Evolutionary conservation across 2,329 filamentous ascomycete genomes (phyloP), one percentile per base, ranked within the genome.

Genomic region (Colletotrichum incanum): DNA sequence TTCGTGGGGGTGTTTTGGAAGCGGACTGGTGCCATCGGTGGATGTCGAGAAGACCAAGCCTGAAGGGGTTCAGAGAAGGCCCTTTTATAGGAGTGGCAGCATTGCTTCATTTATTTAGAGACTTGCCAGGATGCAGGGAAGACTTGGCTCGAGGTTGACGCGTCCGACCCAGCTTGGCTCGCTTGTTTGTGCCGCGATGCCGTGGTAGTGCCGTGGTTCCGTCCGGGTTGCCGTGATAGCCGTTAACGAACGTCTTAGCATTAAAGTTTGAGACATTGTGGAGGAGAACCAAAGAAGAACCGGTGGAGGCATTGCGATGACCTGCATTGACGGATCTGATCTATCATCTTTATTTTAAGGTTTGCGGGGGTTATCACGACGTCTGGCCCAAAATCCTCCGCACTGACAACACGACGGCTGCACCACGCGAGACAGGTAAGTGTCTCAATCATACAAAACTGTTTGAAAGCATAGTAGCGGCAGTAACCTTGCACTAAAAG

Each of bases 111-210:
- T 50, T 31, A 31, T 4, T 12, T 34, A 55, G 62, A 18, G 37
- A 54, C 43, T 18, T 3, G 5, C 64, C 55, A 23, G 68, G 65
- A 45, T 45, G 12, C 9, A 5, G 7, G 26, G 16, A 37, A 68
- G 14, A 37, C 43, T 45, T 56, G 70, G 65, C 65, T 64, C 26
- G n/a, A 54, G 5, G 59, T 60, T 49, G 59, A 69, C 45, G 59
- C 45, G 52, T 69, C 34, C 34, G n/a, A n/a, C 34, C 37, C 50
- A 64, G 45, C 58, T 71, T 72, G 65, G 59, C 65, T 69, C 54
- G 65, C 59, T 43, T 72, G 60, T n/a, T 31, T 69, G 70, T 72
- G 65, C 65, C 69, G 69, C 28, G 47, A 41, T 41, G 60, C 60
- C 60, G 60, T 41, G 28, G 8, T 28, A 54, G 37, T 66, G 67